phyloP scores from a whole-genome alignment of 352 stramenopile genomes.

The Pythium chondricola region DNA sequence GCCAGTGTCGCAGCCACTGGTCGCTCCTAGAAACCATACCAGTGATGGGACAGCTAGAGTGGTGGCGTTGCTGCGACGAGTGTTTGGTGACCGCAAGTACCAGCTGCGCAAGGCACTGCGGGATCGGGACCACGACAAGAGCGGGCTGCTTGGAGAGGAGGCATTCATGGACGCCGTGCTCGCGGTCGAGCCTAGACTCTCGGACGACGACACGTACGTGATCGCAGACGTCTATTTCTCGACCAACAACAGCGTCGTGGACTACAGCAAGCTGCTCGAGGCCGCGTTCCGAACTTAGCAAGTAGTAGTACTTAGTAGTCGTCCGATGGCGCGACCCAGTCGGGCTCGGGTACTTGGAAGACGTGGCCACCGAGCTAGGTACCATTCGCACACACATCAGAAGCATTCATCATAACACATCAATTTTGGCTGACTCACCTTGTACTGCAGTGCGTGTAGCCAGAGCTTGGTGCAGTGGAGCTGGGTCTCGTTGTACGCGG shows the following conservation, averaged over 20 bases:
- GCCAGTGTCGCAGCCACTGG: too few species aligned
- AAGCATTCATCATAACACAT: background rate
- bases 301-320: conserved; percentile 26
- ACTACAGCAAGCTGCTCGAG: conserved; percentile 67
- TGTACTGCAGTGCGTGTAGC: conserved; percentile 84
- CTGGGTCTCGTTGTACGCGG: conserved; percentile 80
- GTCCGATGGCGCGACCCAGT: conserved; percentile 42
- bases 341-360: conserved; percentile 50
- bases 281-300: conserved; percentile 34
- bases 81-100: conserved; percentile 64
- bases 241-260: conserved; percentile 58
- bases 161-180: conserved; percentile 73
- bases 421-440: conserved; percentile 31
- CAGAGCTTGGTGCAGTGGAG: conserved; percentile 83
- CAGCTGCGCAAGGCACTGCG: conserved; percentile 60
- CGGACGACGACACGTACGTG: conserved; percentile 67
- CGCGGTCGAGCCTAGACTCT: conserved; percentile 46
- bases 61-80: conserved; percentile 36
- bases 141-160: conserved; percentile 51
- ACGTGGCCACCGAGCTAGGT: conserved; percentile 60
- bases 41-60: conserved; percentile 27
- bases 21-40: too few species aligned
- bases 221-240: conserved; percentile 70
- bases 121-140: conserved; percentile 50
- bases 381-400: conserved; percentile 7